Evolutionary conservation across 768 basidiomycete species (phyloP).

Genomic region (Rickenella mellea): DNA sequence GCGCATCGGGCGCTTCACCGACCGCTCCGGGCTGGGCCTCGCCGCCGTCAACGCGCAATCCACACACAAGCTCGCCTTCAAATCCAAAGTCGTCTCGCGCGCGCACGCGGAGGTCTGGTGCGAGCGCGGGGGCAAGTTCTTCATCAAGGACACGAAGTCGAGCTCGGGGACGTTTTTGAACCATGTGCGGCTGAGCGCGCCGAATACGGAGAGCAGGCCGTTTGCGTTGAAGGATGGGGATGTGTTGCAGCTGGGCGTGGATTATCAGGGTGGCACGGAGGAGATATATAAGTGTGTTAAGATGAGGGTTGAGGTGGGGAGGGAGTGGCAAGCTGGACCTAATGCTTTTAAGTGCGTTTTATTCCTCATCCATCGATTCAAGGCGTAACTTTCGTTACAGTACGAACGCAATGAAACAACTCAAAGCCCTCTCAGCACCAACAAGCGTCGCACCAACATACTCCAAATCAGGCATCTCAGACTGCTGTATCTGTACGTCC

Average conservation of each 20-base stretch:
- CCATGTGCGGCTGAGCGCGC: constrained; percentile 79
- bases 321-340: constrained; percentile 83
- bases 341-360: constrained; percentile 84
- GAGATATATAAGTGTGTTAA: constrained; percentile 97
- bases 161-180: constrained; percentile 93
- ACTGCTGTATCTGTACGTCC: constrained; percentile 87
- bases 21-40: constrained; percentile 60
- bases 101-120: constrained; percentile 94
- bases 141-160: constrained; percentile 82
- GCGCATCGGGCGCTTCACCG: constrained; percentile 92
- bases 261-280: constrained; percentile 95
- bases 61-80: constrained; percentile 86
- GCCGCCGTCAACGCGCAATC: constrained; percentile 52
- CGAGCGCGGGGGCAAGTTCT: constrained; percentile 61
- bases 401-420: constrained; percentile 70
- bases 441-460: constrained; percentile 12
- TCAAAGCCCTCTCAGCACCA: constrained; percentile 50
- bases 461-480: constrained; percentile 42
- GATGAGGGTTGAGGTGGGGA: constrained; percentile 81
- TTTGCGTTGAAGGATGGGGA: constrained; percentile 86
- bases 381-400: constrained; percentile 23
- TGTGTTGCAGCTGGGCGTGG: constrained; percentile 89
- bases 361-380: constrained; percentile 6
- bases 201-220: constrained; percentile 71
- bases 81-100: constrained; percentile 89